A percentile compares a stretch with the other conserved stretches of the same genome.
Evolutionary conservation across 2,329 filamentous ascomycete genomes (phyloP).

Genomic region (Ceratocystis colombiana): DNA sequence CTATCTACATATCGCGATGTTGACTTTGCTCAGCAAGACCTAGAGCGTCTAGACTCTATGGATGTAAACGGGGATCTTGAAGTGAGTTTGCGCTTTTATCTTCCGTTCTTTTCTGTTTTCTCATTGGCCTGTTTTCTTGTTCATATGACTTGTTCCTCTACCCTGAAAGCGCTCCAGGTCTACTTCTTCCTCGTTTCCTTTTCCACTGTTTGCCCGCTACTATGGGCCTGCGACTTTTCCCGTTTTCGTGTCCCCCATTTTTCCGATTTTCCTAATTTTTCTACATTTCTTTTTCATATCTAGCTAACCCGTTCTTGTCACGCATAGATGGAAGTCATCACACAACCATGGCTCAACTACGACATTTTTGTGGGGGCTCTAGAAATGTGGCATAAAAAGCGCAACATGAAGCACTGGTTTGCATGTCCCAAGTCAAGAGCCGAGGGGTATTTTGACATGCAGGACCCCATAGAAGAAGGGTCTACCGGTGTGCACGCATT

Average conservation of each 20-base stretch:
- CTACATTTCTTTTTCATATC: no score
- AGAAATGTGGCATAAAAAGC: conserved; percentile 11
- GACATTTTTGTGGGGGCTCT: conserved; percentile 16
- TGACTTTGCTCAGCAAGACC: conserved; percentile 1
- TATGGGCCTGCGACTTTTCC: not conserved
- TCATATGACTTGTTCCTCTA: not conserved
- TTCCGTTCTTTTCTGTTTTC: not conserved
- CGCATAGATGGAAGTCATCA: conserved; percentile 9
- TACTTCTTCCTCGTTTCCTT: not conserved
- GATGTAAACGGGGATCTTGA: not conserved
- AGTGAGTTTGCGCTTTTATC: not conserved
- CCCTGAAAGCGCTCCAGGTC: no score
- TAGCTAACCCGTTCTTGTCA: not conserved
- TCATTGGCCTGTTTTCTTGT: not conserved
- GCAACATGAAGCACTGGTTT: conserved; percentile 12
- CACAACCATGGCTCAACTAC: conserved; percentile 9
- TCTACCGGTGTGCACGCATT: not conserved
- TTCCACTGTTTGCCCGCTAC: not conserved
- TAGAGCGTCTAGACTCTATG: not conserved
- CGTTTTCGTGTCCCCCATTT: not conserved
- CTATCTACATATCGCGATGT: conserved; percentile 21
- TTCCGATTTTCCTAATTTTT: not conserved
- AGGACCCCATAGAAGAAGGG: not conserved
- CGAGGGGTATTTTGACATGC: not conserved
- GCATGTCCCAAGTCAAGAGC: not conserved